These are phyloP conservation scores for Bombardia bombarda DNA, from an alignment of 495 filamentous ascomycete genomes.

Conservation along the genomic window DNA sequence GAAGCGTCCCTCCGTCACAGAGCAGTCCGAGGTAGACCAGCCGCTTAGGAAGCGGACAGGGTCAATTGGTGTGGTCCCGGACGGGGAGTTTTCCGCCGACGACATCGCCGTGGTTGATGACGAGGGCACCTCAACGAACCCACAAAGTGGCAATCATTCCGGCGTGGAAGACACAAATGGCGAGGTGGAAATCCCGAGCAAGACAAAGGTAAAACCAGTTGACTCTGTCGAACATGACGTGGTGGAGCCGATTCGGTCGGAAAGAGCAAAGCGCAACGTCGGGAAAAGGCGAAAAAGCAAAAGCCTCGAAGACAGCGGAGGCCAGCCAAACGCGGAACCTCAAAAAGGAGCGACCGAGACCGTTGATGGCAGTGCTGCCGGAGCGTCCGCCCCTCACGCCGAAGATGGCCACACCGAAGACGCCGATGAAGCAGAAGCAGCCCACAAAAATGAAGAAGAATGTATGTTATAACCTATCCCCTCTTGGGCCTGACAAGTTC, in stretches of 20 bases:
- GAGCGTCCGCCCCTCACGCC: slow-evolving; percentile 31
- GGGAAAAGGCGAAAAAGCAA: slow-evolving; percentile 32
- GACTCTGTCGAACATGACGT: slow-evolving; percentile 22
- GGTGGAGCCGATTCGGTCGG: slow-evolving; percentile 13
- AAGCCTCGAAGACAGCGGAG: slow-evolving; percentile 20
- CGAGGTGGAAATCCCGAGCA: slow-evolving; percentile 8
- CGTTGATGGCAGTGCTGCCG: slow-evolving; percentile 18
- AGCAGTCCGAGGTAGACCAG: slow-evolving; percentile 40
- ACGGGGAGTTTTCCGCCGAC: slow-evolving; percentile 22
- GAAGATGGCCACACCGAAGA: slow-evolving; percentile 43
- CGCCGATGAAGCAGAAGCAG: slow-evolving; percentile 44
- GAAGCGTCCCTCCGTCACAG: slow-evolving; percentile 39
- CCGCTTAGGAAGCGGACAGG: slow-evolving; percentile 51
- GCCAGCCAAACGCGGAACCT: slow-evolving; percentile 21
- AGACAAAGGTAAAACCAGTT: slow-evolving; percentile 14
- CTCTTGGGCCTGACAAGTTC: slow-evolving; percentile 10
- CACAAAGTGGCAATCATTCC: slow-evolving; percentile 32
- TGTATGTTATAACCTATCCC: slow-evolving; percentile 40
- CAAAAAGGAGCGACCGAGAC: slow-evolving; percentile 22
- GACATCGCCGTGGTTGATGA: slow-evolving; percentile 37
- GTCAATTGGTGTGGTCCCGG: slow-evolving; percentile 31
- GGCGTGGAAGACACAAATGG: slow-evolving; percentile 30
- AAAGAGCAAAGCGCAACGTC: slow-evolving; percentile 32
- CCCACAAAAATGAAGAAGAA: slow-evolving; percentile 63
- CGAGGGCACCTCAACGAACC: slow-evolving; percentile 30